Percentiles rank a stretch among this genome's conserved stretches.
phyloP scores from a whole-genome alignment of 2,329 filamentous ascomycete genomes.

The Botryotinia convoluta region DNA sequence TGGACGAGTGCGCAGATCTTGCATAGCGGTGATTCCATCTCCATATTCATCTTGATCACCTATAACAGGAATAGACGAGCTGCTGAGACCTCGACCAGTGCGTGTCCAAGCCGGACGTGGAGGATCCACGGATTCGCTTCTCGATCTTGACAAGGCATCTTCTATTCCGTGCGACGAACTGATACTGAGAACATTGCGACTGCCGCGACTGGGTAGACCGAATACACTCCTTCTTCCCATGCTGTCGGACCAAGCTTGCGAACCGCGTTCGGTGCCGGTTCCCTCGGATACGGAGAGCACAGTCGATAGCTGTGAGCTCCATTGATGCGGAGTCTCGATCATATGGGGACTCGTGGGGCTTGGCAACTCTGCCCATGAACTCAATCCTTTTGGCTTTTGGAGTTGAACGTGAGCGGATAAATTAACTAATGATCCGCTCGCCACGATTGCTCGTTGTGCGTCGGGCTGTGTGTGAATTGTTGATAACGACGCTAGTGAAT shows the following conservation, averaged over 20 bases:
- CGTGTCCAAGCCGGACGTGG: slow-evolving; percentile 47
- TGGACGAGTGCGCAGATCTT: slow-evolving; percentile 50
- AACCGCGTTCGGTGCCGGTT: slow-evolving; percentile 45
- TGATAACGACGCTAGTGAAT: slow-evolving; percentile 55
- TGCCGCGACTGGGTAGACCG: slow-evolving; percentile 46
- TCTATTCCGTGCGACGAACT: slow-evolving; percentile 46
- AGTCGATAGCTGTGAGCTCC: slow-evolving; percentile 63
- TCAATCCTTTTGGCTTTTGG: slow-evolving; percentile 26
- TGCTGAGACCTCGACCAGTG: slow-evolving; percentile 37
- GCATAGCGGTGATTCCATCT: slow-evolving; percentile 60
- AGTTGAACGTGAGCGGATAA: slow-evolving; percentile 28
- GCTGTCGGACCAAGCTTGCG: slow-evolving; percentile 45
- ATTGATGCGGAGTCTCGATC: slow-evolving; percentile 54
- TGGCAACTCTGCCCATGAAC: slow-evolving; percentile 39
- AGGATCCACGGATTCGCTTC: slow-evolving; percentile 46
- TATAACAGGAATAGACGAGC: slow-evolving; percentile 46
- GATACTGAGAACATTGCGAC: slow-evolving; percentile 55
- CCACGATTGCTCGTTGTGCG: slow-evolving; percentile 33
- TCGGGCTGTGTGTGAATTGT: slow-evolving; percentile 46
- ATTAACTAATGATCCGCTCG: slow-evolving; percentile 34
- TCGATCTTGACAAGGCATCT: slow-evolving; percentile 24
- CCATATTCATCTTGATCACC: slow-evolving; percentile 62
- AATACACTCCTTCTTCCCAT: slow-evolving; percentile 49
- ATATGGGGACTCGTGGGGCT: slow-evolving; percentile 41
- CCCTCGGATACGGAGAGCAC: slow-evolving; percentile 61